phyloP scores from a whole-genome alignment of 2,329 filamentous ascomycete species.

The Ceratocystis lukuohia region DNA sequence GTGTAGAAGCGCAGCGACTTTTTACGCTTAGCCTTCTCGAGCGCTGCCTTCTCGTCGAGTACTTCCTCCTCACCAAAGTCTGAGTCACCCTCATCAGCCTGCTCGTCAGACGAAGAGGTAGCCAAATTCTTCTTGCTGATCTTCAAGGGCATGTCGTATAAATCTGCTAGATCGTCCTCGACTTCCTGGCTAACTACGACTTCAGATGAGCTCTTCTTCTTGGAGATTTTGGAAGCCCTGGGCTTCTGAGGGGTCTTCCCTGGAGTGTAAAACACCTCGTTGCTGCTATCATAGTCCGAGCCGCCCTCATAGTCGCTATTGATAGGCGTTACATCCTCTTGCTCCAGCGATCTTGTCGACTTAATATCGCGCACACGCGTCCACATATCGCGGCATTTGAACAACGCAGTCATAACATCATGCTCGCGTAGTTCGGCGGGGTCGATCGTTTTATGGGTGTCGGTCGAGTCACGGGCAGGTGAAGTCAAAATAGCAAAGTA shows the following conservation, averaged over 20 bases:
- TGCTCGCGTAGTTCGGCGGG: constrained; percentile 78
- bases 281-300: constrained; percentile 23
- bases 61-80: constrained; percentile 87
- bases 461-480: constrained; percentile 47
- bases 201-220: constrained; percentile 32
- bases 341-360: constrained; percentile 28
- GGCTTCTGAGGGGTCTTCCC: constrained; percentile 22
- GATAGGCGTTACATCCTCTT: constrained; percentile 22
- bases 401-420: constrained; percentile 72
- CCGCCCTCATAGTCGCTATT: constrained; percentile 28
- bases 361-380: constrained; percentile 55
- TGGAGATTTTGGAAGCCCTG: constrained; percentile 27
- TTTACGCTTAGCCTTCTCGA: constrained; percentile 78
- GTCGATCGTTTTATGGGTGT: constrained; percentile 46
- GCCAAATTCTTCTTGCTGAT: constrained; percentile 35
- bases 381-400: constrained; percentile 74
- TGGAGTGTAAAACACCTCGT: constrained; percentile 21
- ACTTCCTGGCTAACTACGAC: constrained; percentile 46
- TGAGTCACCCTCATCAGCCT: constrained; percentile 50
- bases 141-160: constrained; percentile 47
- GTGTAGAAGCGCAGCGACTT: constrained; percentile 96
- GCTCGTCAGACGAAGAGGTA: constrained; percentile 26
- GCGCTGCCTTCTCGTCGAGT: constrained; percentile 63
- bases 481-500: constrained; percentile 93
- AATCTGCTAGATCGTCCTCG: constrained; percentile 55